These are phyloP conservation scores for Xylaria telfairii DNA, from an alignment of 495 filamentous ascomycete species.

Conservation along the genomic window DNA sequence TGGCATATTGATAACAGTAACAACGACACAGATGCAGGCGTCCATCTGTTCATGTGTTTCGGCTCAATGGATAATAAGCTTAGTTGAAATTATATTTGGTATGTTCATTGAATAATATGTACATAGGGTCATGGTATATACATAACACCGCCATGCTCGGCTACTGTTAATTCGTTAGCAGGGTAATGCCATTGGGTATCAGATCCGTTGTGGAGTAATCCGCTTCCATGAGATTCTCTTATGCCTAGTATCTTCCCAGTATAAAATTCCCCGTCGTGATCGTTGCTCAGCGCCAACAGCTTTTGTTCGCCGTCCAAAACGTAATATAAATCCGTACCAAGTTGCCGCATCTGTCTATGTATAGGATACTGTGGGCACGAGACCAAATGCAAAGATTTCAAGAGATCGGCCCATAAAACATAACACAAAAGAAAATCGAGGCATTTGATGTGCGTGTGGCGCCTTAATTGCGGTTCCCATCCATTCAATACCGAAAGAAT, in stretches of 20 bases:
- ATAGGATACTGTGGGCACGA: background rate
- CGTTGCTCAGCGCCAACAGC: background rate
- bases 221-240: constrained; percentile 4
- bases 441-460: background rate
- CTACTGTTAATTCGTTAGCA: background rate
- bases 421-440: constrained; percentile 19
- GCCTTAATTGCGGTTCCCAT: background rate
- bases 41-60: background rate
- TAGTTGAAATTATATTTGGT: background rate
- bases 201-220: background rate
- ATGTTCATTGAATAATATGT: constrained; percentile 12
- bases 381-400: background rate
- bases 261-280: background rate
- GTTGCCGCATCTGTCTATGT: background rate
- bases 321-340: background rate
- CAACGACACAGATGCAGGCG: background rate
- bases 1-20: background rate
- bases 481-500: background rate
- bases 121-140: constrained; percentile 11
- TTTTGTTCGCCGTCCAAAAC: background rate
- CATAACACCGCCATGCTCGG: background rate
- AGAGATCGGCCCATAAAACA: background rate
- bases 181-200: constrained; percentile 8
- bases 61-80: background rate
- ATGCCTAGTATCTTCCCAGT: background rate